A percentile compares a stretch with the other conserved stretches of the same genome.
phyloP scores from a whole-genome alignment of 495 filamentous ascomycete species.

The Penicillium roqueforti region DNA sequence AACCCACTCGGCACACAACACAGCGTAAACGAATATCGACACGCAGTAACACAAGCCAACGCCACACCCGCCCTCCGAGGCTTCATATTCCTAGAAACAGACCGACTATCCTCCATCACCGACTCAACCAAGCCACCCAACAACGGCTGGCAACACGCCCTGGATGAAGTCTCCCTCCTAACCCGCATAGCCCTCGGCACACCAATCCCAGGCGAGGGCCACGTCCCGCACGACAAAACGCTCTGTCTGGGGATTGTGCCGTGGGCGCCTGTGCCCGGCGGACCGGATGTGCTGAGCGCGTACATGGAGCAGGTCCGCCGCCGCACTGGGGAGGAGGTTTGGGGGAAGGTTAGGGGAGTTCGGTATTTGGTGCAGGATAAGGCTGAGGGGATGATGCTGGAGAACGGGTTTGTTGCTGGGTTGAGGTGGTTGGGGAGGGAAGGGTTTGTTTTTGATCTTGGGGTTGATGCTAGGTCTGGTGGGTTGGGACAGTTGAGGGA shows the following conservation, averaged over 20 bases:
- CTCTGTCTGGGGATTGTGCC: conserved; percentile 66
- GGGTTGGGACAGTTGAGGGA: conserved; percentile 70
- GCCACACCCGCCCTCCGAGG: conserved; percentile 44
- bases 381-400: conserved; percentile 56
- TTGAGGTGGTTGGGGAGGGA: conserved; percentile 61
- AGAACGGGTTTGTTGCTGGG: conserved; percentile 59
- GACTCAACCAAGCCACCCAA: background rate
- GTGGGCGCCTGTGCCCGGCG: conserved; percentile 73
- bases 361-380: conserved; percentile 80
- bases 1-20: conserved; percentile 56
- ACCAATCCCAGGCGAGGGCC: conserved; percentile 57
- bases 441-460: conserved; percentile 71
- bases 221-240: conserved; percentile 42
- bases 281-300: conserved; percentile 41
- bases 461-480: conserved; percentile 66
- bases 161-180: conserved; percentile 68
- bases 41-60: conserved; percentile 6
- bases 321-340: conserved; percentile 38
- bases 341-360: conserved; percentile 62
- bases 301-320: conserved; percentile 48
- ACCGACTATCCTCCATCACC: conserved; percentile 52
- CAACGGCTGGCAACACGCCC: conserved; percentile 50
- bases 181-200: conserved; percentile 57
- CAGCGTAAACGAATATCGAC: conserved; percentile 57
- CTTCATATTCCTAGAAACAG: conserved; percentile 78